Evolutionary conservation across 2,329 filamentous ascomycete species (phyloP).

Genomic region (Hyphodiscus sp.): DNA sequence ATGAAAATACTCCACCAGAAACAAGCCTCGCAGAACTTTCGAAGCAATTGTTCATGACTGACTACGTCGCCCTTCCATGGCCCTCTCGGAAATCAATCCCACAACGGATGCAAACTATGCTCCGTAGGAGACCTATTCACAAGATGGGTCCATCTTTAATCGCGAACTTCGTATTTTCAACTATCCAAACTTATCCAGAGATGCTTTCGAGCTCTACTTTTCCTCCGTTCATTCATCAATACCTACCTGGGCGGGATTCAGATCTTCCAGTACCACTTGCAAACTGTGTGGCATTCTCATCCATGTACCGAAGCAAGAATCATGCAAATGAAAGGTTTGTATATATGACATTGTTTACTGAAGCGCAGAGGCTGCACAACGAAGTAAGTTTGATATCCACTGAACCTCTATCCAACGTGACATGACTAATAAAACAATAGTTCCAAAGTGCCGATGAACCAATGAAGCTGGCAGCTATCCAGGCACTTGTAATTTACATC

Average conservation of each 20-base stretch:
- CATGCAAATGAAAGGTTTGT: background rate
- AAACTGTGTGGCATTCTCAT: background rate
- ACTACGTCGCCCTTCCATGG: background rate
- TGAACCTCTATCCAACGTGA: background rate
- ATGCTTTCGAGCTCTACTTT: background rate
- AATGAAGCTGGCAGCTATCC: background rate
- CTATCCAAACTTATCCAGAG: background rate
- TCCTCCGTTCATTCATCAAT: background rate
- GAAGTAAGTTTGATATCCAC: background rate
- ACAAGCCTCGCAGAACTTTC: background rate
- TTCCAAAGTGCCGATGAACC: background rate
- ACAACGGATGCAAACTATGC: background rate
- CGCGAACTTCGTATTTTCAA: background rate
- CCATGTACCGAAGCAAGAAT: background rate
- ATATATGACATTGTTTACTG: background rate
- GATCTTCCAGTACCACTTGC: background rate
- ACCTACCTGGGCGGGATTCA: background rate
- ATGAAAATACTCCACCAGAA: background rate
- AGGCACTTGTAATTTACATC: background rate
- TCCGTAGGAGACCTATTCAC: background rate
- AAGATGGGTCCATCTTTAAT: background rate
- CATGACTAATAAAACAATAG: background rate
- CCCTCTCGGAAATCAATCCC: background rate
- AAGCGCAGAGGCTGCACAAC: background rate
- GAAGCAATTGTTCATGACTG: background rate